A percentile compares a stretch with the other conserved stretches of the same genome.
Conservation (phyloP, 2,329 filamentous ascomycete genomes). For the Berkeleyomyces basicola region DNA sequence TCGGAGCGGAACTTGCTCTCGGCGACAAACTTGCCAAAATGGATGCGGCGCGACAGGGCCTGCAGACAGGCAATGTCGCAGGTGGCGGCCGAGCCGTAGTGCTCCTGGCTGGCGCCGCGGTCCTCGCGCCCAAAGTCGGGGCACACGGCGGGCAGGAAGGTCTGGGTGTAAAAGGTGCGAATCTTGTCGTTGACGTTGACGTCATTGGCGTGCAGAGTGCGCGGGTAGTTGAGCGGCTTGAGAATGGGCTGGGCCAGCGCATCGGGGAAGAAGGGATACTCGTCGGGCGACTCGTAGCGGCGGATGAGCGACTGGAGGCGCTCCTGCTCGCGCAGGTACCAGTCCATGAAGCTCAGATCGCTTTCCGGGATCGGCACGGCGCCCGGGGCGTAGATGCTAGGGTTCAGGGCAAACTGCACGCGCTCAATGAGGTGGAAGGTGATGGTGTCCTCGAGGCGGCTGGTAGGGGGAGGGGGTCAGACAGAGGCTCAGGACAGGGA, state of each 20-base stretch:
- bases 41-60: constrained; percentile 75
- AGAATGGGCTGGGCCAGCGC: constrained; percentile 66
- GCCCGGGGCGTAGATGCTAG: constrained; percentile 67
- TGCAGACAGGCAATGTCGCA: constrained; percentile 84
- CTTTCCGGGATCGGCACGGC: constrained; percentile 62
- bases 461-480: constrained; percentile 24
- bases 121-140: constrained; percentile 61
- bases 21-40: constrained; percentile 97
- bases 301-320: constrained; percentile 81
- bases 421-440: constrained; percentile 94
- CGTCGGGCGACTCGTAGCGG: constrained; percentile 89
- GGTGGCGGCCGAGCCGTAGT: constrained; percentile 85
- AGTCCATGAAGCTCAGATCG: constrained; percentile 75
- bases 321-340: constrained; percentile 82
- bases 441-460: constrained; percentile 93
- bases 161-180: constrained; percentile 66
- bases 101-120: constrained; percentile 73
- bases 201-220: constrained; percentile 70
- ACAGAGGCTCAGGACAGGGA: background rate
- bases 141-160: constrained; percentile 73
- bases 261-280: constrained; percentile 90
- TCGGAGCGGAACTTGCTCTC: constrained; percentile 88
- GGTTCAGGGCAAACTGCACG: constrained; percentile 90
- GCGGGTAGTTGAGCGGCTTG: constrained; percentile 74
- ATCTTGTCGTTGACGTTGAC: constrained; percentile 84